A percentile compares a stretch with the other conserved stretches of the same genome.
Conservation (phyloP, 2,329 filamentous ascomycete species). For the Aspergillus pseudotamarii region DNA sequence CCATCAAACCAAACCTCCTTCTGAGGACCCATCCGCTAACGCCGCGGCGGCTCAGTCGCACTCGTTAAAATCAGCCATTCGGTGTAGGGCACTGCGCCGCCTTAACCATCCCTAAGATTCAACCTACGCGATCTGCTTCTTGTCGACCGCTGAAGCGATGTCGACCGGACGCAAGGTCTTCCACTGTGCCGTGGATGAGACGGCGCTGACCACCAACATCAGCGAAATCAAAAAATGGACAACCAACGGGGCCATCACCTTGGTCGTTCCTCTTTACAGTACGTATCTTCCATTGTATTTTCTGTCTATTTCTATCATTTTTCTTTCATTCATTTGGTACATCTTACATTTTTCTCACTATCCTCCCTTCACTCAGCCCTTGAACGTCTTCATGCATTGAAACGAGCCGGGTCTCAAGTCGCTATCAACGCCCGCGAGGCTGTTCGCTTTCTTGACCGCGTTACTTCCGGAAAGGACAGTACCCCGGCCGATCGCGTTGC, state of each 20-base stretch:
- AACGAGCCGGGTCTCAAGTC: constrained; percentile 49
- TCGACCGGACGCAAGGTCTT: constrained; percentile 50
- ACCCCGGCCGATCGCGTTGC: constrained; percentile 46
- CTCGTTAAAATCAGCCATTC: constrained; percentile 33
- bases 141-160: constrained; percentile 35
- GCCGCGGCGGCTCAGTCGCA: constrained; percentile 30
- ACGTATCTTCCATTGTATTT: constrained; percentile 21
- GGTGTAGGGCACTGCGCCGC: constrained; percentile 31
- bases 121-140: constrained; percentile 25
- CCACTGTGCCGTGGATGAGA: constrained; percentile 57
- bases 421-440: constrained; percentile 55
- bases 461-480: constrained; percentile 51
- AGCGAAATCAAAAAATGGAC: constrained; percentile 58
- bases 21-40: constrained; percentile 27
- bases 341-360: constrained; percentile 15
- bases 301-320: neutral
- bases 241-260: constrained; percentile 50
- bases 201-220: constrained; percentile 54
- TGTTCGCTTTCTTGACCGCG: constrained; percentile 55
- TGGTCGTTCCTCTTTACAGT: constrained; percentile 58
- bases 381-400: constrained; percentile 49
- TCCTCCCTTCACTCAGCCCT: constrained; percentile 39
- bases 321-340: neutral
- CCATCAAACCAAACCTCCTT: constrained; percentile 32
- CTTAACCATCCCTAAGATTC: constrained; percentile 14